These are phyloP conservation scores for Podila horticola DNA, from an alignment of 192 early-diverging fungal species.

Conservation along the genomic window DNA sequence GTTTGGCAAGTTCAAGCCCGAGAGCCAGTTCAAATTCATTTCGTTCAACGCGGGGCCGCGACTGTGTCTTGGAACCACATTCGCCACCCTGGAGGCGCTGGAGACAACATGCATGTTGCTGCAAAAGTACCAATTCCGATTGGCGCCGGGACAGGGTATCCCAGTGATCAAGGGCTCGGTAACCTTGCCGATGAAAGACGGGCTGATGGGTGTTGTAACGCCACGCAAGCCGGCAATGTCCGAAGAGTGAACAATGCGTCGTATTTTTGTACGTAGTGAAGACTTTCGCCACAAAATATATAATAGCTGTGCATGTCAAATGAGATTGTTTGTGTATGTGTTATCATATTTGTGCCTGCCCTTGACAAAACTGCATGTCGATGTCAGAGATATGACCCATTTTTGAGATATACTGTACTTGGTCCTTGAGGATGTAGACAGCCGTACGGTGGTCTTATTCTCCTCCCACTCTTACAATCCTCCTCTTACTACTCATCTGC, in stretches of 20 bases:
- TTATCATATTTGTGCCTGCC: too few species aligned
- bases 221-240: background rate
- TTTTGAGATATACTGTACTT: too few species aligned
- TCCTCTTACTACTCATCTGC: too few species aligned
- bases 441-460: too few species aligned
- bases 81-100: conserved; percentile 52
- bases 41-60: conserved; percentile 69
- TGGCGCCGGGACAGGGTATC: conserved; percentile 26
- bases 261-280: too few species aligned
- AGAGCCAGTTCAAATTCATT: conserved; percentile 58
- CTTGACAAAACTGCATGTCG: too few species aligned
- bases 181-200: conserved; percentile 44
- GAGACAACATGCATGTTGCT: conserved; percentile 31
- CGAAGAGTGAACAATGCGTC: background rate
- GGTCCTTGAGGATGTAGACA: too few species aligned
- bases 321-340: too few species aligned
- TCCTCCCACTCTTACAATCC: too few species aligned
- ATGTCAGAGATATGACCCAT: too few species aligned
- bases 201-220: conserved; percentile 18
- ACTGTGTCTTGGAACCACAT: conserved; percentile 42
- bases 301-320: too few species aligned
- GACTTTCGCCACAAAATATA: too few species aligned
- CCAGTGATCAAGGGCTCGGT: conserved; percentile 15
- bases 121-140: conserved; percentile 37
- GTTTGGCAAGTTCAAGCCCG: conserved; percentile 34